Evolutionary conservation across 75 land plant genomes (phyloP).

Genomic region (Cryptomeria japonica): DNA sequence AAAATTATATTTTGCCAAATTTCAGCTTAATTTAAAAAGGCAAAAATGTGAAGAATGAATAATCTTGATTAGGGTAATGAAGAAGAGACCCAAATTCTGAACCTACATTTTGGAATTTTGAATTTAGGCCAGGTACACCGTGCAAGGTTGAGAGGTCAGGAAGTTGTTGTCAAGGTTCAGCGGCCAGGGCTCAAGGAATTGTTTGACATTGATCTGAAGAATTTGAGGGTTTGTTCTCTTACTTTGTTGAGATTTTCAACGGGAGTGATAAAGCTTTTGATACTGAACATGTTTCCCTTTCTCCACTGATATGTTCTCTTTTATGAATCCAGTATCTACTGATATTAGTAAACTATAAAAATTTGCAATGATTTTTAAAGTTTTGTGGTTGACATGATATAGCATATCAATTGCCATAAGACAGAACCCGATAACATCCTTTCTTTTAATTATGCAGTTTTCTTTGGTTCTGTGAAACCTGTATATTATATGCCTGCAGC

Average conservation of each 20-base stretch:
- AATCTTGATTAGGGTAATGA: background rate
- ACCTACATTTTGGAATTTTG: background rate
- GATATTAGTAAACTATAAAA: background rate
- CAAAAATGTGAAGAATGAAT: background rate
- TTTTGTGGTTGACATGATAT: background rate
- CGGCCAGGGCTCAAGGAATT: constrained; percentile 96
- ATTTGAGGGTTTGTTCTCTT: constrained; percentile 63
- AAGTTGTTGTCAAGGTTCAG: constrained; percentile 97
- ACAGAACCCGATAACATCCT: background rate
- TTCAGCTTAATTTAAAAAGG: background rate
- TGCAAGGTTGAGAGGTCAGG: constrained; percentile 84
- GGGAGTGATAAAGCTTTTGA: background rate
- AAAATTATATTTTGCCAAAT: background rate
- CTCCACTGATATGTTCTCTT: background rate
- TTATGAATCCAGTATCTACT: background rate
- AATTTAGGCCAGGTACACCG: constrained; percentile 94
- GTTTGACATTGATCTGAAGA: constrained; percentile 98
- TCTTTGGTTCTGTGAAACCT: background rate
- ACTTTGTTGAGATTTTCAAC: background rate
- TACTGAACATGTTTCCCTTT: background rate
- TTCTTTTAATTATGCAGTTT: background rate
- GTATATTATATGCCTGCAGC: background rate
- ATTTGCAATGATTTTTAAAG: background rate
- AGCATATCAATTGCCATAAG: background rate
- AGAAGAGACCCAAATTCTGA: background rate